Percentiles rank a stretch among this genome's conserved stretches.
Evolutionary conservation across 2,329 filamentous ascomycete species (phyloP).

Genomic region (Neurospora sp.): DNA sequence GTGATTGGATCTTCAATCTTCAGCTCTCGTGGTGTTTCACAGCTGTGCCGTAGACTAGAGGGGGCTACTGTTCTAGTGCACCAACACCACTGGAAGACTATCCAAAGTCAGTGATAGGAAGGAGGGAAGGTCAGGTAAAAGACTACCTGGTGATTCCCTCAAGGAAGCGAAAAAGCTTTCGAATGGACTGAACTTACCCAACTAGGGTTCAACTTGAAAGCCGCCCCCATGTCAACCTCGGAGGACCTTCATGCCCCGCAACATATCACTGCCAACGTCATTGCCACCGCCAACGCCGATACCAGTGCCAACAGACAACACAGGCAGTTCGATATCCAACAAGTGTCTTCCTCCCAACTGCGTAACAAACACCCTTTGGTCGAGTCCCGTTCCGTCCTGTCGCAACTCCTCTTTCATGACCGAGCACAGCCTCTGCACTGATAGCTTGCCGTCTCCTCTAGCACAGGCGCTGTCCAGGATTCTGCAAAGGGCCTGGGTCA

Average conservation of each 20-base stretch:
- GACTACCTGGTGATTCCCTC: not conserved
- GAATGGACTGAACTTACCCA: not conserved
- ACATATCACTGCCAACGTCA: not conserved
- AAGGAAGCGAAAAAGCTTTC: not conserved
- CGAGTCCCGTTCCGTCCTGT: constrained; percentile 1
- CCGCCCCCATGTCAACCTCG: not conserved
- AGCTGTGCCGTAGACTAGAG: not conserved
- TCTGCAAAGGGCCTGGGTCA: constrained; percentile 11
- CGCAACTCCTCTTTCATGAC: constrained; percentile 13
- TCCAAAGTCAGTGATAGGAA: not conserved
- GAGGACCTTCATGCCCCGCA: not conserved
- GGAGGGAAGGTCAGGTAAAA: not conserved
- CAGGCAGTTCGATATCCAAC: constrained; percentile 13
- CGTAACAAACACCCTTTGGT: constrained; percentile 13
- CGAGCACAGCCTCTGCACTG: constrained; percentile 15
- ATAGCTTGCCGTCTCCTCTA: constrained; percentile 2
- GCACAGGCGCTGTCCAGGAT: constrained; percentile 4
- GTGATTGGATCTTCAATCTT: not conserved
- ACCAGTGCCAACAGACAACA: not conserved
- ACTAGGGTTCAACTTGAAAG: not conserved
- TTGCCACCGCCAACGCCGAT: not conserved
- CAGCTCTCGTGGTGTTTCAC: not conserved
- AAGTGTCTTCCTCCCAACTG: constrained; percentile 15
- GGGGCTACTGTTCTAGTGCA: not conserved
- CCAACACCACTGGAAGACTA: not conserved